Evolutionary conservation across 306 rosid species (phyloP), one percentile per base, ranked within the genome.

Genomic region (Carpinus fangiana): DNA sequence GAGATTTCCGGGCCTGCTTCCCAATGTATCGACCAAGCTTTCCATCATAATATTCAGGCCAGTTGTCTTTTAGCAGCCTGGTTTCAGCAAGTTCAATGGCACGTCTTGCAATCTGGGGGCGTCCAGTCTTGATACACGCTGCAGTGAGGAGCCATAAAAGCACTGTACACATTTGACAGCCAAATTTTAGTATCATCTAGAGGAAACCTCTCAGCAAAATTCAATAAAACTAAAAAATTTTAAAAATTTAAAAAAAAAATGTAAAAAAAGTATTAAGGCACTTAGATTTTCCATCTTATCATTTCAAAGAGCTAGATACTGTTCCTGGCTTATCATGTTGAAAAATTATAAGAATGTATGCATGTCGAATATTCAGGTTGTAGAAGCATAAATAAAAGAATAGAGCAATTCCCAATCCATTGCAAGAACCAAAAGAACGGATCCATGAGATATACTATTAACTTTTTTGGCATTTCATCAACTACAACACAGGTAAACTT

Each of bases 11-110:
- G 9, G 95, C 88, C 80, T 92, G 95, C 84, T 92, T 92, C 76
- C 97, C 97, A 17, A 92, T 34, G 45, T 78, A 92, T 69, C 95
- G 80, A 3, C 97, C 97, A 5, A 14, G 59, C 16, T 83, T 92
- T 48, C 96, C 97, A 41, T 92, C 97, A 51, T 86, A 90, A 70
- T 92, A 90, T 78, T 92, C 96, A 0, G 97, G 97, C 97, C 93
- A 90, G 67, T 12, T 86, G 76, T 92, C 97, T 76, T 89, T 89
- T 36, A 31, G 57, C 84, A 92, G 85, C 77, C 86, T 87, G 78
- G 55, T 46, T 74, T 92, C 97, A 8, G 92, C 97, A 60, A 83
- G 76, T n/a, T 92, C 86, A 34, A 92, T 85, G 72, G 97, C 96
- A 12, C 91, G 92, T 78, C 88, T 89, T 56, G 96, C 97, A 48